Evolutionary conservation across 2,329 filamentous ascomycete genomes (phyloP).

Genomic region (Cercospora beticola): DNA sequence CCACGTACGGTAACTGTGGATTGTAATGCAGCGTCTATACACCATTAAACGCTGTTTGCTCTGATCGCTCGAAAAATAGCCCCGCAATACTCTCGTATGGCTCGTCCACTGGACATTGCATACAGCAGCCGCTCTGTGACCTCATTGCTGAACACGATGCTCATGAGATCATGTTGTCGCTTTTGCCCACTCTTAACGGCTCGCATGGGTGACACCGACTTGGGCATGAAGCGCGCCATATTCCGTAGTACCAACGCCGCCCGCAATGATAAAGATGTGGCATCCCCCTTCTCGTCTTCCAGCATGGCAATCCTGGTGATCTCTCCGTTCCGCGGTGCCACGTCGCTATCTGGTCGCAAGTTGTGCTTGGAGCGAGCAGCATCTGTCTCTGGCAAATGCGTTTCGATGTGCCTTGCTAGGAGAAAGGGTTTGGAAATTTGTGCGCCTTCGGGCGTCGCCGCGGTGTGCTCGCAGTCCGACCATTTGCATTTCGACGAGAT

Average conservation of each 20-base stretch:
- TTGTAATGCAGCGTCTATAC: not conserved
- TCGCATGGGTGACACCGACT: constrained; percentile 17
- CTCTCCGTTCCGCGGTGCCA: constrained; percentile 20
- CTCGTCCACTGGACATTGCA: constrained; percentile 29
- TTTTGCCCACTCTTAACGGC: constrained; percentile 20
- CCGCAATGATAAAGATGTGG: constrained; percentile 75
- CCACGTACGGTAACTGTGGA: not conserved
- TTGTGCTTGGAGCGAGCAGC: constrained; percentile 34
- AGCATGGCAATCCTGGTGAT: constrained; percentile 47
- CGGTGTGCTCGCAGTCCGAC: constrained; percentile 63
- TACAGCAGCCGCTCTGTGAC: constrained; percentile 29
- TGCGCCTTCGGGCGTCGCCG: constrained; percentile 32
- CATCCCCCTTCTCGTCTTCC: constrained; percentile 55
- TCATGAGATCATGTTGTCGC: constrained; percentile 26
- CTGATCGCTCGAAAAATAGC: constrained; percentile 28
- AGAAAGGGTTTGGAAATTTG: constrained; percentile 29
- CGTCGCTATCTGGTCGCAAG: constrained; percentile 19
- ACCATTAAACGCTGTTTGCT: constrained; percentile 16
- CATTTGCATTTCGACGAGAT: constrained; percentile 63
- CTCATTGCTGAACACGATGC: constrained; percentile 26
- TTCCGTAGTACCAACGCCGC: constrained; percentile 76
- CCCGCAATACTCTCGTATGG: constrained; percentile 29
- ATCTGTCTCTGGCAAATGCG: constrained; percentile 58
- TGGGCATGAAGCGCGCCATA: constrained; percentile 57
- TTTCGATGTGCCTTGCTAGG: constrained; percentile 60